A percentile compares a stretch with the other conserved stretches of the same genome.
These are phyloP conservation scores for Calonectria henricotiae DNA, from an alignment of 2,329 filamentous ascomycete species.

Conservation along the genomic window DNA sequence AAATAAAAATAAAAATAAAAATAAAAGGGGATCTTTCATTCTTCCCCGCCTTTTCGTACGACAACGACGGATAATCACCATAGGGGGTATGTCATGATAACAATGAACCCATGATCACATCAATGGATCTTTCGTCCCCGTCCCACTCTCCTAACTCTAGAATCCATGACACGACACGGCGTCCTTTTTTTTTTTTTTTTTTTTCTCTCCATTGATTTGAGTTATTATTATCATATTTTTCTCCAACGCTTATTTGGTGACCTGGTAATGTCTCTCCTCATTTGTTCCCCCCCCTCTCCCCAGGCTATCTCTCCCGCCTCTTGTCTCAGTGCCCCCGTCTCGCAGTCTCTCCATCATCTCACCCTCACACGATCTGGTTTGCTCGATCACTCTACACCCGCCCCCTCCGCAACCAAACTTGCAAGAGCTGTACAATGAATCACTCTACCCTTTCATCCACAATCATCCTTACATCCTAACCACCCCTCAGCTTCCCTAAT, in stretches of 20 bases:
- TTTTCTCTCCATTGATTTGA: conserved; percentile 12
- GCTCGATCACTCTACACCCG: background rate
- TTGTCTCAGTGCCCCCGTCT: conserved; percentile 28
- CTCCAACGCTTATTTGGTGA: conserved; percentile 15
- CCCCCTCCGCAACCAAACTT: no score
- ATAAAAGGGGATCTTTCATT: background rate
- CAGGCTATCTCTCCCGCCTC: conserved; percentile 28
- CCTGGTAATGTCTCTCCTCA: conserved; percentile 22
- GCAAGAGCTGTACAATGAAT: no score
- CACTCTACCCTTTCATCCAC: no score
- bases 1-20: background rate
- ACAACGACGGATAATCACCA: conserved; percentile 19
- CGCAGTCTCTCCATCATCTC: conserved; percentile 21
- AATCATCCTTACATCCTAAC: no score
- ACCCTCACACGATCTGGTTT: conserved; percentile 2
- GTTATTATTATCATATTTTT: conserved; percentile 3
- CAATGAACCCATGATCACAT: conserved; percentile 28
- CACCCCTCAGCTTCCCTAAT: no score
- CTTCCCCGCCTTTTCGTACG: conserved; percentile 19
- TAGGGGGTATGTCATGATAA: conserved; percentile 25
- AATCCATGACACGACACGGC: conserved; percentile 8
- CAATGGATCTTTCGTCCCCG: conserved; percentile 25
- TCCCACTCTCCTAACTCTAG: conserved; percentile 21
- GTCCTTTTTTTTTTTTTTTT: background rate
- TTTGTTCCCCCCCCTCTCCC: conserved; percentile 1